These are phyloP conservation scores for Diaporthe sp. DNA, from an alignment of 2,329 filamentous ascomycete genomes.

Conservation along the genomic window DNA sequence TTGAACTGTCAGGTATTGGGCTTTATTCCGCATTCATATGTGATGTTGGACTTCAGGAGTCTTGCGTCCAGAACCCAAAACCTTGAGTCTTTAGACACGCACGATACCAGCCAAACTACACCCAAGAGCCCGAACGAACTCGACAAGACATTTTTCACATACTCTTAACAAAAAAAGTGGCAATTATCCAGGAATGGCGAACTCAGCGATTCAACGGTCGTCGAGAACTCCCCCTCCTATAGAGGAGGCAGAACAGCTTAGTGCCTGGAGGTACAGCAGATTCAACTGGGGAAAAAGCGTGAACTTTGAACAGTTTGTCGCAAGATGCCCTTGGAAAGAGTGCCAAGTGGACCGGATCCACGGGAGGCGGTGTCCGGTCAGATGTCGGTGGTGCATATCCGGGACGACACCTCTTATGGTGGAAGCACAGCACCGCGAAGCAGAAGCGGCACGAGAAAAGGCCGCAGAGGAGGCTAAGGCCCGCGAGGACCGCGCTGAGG, in stretches of 20 bases:
- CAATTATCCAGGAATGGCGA: not conserved
- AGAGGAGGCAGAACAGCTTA: not conserved
- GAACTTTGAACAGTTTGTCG: not conserved
- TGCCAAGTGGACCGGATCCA: not conserved
- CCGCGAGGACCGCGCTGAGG: not conserved
- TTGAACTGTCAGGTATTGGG: not conserved
- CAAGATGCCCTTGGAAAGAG: not conserved
- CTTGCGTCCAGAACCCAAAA: not conserved
- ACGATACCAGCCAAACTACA: not conserved
- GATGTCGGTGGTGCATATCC: not conserved
- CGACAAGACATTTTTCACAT: not conserved
- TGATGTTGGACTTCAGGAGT: not conserved
- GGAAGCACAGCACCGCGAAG: not conserved
- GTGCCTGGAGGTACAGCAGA: not conserved
- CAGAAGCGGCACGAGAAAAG: too few species aligned
- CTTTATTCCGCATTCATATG: not conserved
- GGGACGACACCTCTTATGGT: not conserved
- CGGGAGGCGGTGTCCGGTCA: not conserved
- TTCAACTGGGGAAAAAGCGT: not conserved
- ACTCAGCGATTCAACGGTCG: not conserved
- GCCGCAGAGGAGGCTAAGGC: not conserved
- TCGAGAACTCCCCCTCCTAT: not conserved
- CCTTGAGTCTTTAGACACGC: not conserved
- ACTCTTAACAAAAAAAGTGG: not conserved
- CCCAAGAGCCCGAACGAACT: not conserved